Evolutionary conservation across 148 eudicot genomes (phyloP).

Genomic region (Linanthus parryae): DNA sequence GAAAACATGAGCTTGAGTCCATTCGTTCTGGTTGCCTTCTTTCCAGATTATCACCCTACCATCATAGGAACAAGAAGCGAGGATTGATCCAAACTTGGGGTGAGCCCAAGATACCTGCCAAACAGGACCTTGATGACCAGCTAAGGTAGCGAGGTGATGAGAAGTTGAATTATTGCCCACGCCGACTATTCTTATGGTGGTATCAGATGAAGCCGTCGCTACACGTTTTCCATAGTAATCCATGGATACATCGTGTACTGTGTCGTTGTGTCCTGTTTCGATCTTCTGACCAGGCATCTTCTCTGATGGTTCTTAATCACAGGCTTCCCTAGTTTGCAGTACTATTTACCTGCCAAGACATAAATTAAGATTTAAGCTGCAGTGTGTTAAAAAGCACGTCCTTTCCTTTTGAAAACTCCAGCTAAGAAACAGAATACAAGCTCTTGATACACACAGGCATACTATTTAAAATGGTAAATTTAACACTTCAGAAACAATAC

Average conservation of each 20-base stretch:
- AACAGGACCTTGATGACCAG: constrained; percentile 85
- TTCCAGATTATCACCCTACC: constrained; percentile 90
- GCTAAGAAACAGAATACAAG: too few species aligned
- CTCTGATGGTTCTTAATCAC: constrained; percentile 3
- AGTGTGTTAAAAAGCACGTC: too few species aligned
- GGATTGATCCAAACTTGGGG: constrained; percentile 74
- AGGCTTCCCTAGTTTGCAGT: not conserved
- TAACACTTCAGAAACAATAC: too few species aligned
- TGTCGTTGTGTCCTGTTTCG: constrained; percentile 76
- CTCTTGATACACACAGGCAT: too few species aligned
- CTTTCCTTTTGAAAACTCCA: too few species aligned
- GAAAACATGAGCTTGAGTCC: constrained; percentile 75
- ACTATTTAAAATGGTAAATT: too few species aligned
- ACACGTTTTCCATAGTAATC: constrained; percentile 89
- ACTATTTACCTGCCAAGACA: not conserved
- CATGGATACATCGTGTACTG: constrained; percentile 87
- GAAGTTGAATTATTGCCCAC: constrained; percentile 49
- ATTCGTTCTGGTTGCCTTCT: constrained; percentile 78
- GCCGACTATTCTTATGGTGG: constrained; percentile 55
- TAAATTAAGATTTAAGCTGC: not conserved
- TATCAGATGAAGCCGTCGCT: constrained; percentile 79
- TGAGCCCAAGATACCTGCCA: constrained; percentile 98
- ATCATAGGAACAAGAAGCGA: constrained; percentile 94
- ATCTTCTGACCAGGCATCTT: constrained; percentile 78
- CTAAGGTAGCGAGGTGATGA: constrained; percentile 67